phyloP scores from a whole-genome alignment of 805 yeast genomes.

The Sugiyamaella qingdaonensis region DNA sequence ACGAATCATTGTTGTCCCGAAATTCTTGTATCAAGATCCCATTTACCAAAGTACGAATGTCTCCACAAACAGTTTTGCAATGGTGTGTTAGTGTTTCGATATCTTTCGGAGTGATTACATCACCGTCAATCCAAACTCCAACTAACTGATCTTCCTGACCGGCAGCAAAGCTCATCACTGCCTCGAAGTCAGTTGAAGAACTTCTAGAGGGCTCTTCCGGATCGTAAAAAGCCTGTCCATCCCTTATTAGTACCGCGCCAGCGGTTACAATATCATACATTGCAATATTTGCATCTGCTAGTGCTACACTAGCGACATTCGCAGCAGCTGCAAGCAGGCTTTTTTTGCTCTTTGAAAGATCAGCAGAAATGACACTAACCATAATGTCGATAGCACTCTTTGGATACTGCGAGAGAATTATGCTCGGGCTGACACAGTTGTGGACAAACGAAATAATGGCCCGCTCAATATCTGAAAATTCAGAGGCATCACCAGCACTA shows the following conservation, averaged over 20 bases:
- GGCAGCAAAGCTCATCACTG: constrained; percentile 46
- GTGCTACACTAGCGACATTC: constrained; percentile 66
- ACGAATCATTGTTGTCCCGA: constrained; percentile 5
- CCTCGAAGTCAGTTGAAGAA: constrained; percentile 25
- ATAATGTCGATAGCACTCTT: constrained; percentile 83
- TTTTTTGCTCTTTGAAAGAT: constrained; percentile 36
- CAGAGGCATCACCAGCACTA: constrained; percentile 36
- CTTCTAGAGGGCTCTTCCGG: constrained; percentile 9
- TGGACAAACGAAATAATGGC: constrained; percentile 48
- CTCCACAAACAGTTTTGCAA: constrained; percentile 42
- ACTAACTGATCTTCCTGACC: constrained; percentile 48
- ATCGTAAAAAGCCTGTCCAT: constrained; percentile 5
- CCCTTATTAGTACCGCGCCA: constrained; percentile 22
- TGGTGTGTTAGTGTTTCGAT: constrained; percentile 28
- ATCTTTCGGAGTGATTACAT: constrained; percentile 19
- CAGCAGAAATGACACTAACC: constrained; percentile 55
- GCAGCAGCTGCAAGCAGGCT: constrained; percentile 47
- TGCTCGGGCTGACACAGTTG: constrained; percentile 48
- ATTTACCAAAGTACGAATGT: constrained; percentile 44
- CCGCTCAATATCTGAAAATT: constrained; percentile 35
- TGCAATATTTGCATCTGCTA: constrained; percentile 83
- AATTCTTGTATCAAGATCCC: constrained; percentile 36
- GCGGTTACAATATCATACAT: constrained; percentile 67
- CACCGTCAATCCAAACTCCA: constrained; percentile 49
- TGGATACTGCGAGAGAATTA: constrained; percentile 71